Conservation (phyloP, 2,329 filamentous ascomycete genomes). For the Cladosporium velox region DNA sequence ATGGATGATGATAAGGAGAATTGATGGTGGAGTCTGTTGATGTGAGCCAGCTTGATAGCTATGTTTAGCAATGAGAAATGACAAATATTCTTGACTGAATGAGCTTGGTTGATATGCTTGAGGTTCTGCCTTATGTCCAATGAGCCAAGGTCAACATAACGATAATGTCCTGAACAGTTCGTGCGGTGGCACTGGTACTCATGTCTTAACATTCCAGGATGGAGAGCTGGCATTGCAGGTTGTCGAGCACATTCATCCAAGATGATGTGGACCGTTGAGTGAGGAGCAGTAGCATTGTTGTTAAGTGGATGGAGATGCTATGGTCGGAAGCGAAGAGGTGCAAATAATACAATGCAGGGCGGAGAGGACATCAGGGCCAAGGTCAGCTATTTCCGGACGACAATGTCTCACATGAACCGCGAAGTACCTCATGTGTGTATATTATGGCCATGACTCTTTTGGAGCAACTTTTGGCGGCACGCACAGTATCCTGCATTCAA, state of each 20-base stretch:
- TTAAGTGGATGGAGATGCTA: neutral
- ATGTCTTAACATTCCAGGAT: neutral
- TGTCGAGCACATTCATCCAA: neutral
- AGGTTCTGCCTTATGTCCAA: neutral
- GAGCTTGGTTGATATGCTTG: neutral
- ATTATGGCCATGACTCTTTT: too few relatives aligned
- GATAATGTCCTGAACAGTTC: neutral
- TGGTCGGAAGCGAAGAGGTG: neutral
- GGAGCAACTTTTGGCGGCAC: neutral
- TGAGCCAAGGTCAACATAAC: neutral
- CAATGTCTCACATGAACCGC: neutral
- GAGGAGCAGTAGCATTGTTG: neutral
- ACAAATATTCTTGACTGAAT: neutral
- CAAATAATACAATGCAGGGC: too few relatives aligned
- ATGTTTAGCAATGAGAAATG: conserved; percentile 5
- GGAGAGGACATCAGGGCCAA: neutral
- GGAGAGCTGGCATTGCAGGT: neutral
- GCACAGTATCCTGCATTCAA: neutral
- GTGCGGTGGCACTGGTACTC: neutral
- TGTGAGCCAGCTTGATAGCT: conserved; percentile 2
- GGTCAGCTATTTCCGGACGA: neutral
- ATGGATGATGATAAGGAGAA: neutral
- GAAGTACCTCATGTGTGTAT: too few relatives aligned
- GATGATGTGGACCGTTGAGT: too few relatives aligned
- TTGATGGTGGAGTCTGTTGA: neutral